These are phyloP conservation scores for Pseudopyrenochaeta lycopersici DNA, from an alignment of 2,329 filamentous ascomycete genomes.

Conservation along the genomic window DNA sequence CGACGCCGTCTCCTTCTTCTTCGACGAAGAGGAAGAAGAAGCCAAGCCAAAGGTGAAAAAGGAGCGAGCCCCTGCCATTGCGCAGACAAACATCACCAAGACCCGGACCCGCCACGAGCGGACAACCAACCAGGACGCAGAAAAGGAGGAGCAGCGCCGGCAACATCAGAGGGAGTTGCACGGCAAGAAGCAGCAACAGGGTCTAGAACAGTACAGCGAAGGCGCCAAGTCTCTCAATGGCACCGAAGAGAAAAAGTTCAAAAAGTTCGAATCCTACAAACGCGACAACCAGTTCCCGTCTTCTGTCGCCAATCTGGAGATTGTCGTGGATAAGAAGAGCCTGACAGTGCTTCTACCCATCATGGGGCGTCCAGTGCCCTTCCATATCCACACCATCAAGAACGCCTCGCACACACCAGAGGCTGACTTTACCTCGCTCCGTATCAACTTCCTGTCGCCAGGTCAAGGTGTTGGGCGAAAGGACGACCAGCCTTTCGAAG, in stretches of 20 bases:
- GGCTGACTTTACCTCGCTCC: conserved; percentile 89
- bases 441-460: conserved; percentile 96
- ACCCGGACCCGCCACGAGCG: conserved; percentile 92
- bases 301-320: conserved; percentile 83
- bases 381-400: conserved; percentile 98
- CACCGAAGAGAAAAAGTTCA: conserved; percentile 96
- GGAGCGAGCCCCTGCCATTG: conserved; percentile 85
- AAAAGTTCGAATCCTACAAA: conserved; percentile 99
- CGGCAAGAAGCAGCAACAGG: conserved; percentile 87
- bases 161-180: conserved; percentile 93
- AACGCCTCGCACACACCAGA: conserved; percentile 98
- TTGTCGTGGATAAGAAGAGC: conserved; percentile 91
- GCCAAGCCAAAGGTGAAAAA: conserved; percentile 90
- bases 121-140: conserved; percentile 86
- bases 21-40: conserved; percentile 89
- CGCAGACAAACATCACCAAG: conserved; percentile 94
- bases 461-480: conserved; percentile 97
- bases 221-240: conserved; percentile 86
- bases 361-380: conserved; percentile 96
- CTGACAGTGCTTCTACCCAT: conserved; percentile 91
- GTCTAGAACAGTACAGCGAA: conserved; percentile 84
- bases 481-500: conserved; percentile 97
- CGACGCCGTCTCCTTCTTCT: conserved; percentile 97
- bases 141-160: conserved; percentile 84
- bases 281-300: conserved; percentile 91